These are phyloP conservation scores for Lachancea lanzarotensis DNA, from an alignment of 805 yeast species.

Conservation along the genomic window DNA sequence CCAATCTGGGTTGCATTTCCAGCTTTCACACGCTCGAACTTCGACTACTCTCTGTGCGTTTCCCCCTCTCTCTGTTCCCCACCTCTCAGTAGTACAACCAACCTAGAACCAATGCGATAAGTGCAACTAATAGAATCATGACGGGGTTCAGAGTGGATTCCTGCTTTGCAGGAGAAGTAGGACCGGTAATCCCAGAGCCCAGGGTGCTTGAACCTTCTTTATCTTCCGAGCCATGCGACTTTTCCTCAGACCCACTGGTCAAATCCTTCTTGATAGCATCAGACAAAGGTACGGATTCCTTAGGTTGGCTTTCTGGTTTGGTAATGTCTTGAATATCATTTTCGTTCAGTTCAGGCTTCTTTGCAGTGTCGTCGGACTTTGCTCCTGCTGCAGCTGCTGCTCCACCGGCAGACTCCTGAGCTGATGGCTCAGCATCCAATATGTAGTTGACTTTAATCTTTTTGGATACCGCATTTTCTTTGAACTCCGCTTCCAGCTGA, in stretches of 20 bases:
- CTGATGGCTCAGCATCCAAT: constrained; percentile 22
- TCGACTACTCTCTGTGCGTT: neutral
- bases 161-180: constrained; percentile 17
- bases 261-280: constrained; percentile 3
- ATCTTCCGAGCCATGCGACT: neutral
- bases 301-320: constrained; percentile 1
- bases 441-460: constrained; percentile 59
- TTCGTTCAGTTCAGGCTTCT: neutral
- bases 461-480: constrained; percentile 50
- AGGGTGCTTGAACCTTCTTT: neutral
- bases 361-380: neutral
- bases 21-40: too few species aligned
- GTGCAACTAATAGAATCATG: constrained; percentile 46
- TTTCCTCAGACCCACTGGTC: constrained; percentile 1
- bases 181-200: constrained; percentile 32
- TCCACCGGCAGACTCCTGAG: neutral
- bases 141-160: constrained; percentile 51
- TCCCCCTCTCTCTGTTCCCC: neutral
- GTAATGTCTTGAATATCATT: neutral
- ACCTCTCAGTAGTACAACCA: constrained; percentile 56
- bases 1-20: neutral
- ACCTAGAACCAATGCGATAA: constrained; percentile 52
- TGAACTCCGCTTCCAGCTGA: constrained; percentile 54
- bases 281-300: constrained; percentile 3
- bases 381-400: neutral